Evolutionary conservation across 352 stramenopile genomes (phyloP).

Genomic region (Phytophthora pistaciae): DNA sequence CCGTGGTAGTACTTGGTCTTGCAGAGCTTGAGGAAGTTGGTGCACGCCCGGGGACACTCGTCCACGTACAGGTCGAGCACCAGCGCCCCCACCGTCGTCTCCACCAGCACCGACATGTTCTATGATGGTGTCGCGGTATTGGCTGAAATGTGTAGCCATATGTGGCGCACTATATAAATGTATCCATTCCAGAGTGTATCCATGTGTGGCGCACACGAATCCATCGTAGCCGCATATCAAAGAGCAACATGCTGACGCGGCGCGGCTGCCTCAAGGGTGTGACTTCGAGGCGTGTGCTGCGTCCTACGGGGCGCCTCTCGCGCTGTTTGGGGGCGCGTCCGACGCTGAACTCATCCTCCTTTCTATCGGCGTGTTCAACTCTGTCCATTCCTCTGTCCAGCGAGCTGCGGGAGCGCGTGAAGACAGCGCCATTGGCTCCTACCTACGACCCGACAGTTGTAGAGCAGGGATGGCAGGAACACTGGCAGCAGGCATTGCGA

Average conservation of each 20-base stretch:
- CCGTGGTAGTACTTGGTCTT: constrained; percentile 96
- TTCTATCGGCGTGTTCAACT: neutral
- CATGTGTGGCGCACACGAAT: neutral
- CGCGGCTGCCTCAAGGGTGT: constrained; percentile 12
- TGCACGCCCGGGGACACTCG: constrained; percentile 79
- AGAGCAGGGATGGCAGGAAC: constrained; percentile 75
- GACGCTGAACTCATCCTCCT: constrained; percentile 5
- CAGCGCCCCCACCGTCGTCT: constrained; percentile 92
- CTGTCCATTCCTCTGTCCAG: constrained; percentile 43
- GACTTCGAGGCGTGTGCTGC: constrained; percentile 12
- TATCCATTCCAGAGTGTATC: neutral
- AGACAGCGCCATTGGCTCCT: constrained; percentile 54
- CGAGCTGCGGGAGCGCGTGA: constrained; percentile 64
- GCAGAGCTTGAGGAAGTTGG: constrained; percentile 97
- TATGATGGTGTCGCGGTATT: neutral
- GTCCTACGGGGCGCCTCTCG: constrained; percentile 5
- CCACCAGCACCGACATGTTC: constrained; percentile 88
- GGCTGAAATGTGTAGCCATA: neutral
- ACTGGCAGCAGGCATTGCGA: constrained; percentile 68
- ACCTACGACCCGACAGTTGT: constrained; percentile 74
- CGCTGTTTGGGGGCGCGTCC: neutral
- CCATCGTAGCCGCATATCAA: neutral
- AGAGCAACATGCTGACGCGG: constrained; percentile 24
- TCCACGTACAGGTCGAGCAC: constrained; percentile 94
- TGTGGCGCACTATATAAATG: neutral